A percentile compares a stretch with the other conserved stretches of the same genome.
phyloP scores from a whole-genome alignment of 768 basidiomycete species.

The Mycena latifolia region DNA sequence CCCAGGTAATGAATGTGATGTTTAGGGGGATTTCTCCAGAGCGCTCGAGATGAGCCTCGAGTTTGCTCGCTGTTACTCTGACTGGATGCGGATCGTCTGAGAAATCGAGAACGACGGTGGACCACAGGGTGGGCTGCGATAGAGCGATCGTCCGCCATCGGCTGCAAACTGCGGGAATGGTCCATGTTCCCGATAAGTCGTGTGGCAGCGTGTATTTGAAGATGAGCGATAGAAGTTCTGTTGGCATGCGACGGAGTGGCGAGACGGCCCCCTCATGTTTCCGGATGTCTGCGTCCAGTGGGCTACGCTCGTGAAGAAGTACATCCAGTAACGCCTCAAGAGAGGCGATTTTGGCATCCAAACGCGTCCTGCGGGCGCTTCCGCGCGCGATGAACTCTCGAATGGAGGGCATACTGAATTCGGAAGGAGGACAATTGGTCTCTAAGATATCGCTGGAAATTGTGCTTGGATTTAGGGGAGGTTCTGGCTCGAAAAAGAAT shows the following conservation, averaged over 20 bases:
- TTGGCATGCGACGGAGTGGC: slow-evolving; percentile 10
- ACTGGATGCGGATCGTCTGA: too few species aligned
- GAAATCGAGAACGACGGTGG: too few species aligned
- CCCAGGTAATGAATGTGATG: not conserved
- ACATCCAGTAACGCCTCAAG: not conserved
- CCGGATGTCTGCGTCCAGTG: not conserved
- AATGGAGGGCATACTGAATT: slow-evolving; percentile 5
- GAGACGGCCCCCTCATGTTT: slow-evolving; percentile 18
- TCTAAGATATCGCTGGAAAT: slow-evolving; percentile 2
- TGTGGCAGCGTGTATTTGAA: slow-evolving; percentile 9
- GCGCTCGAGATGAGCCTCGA: too few species aligned
- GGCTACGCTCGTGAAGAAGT: not conserved
- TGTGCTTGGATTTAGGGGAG: too few species aligned
- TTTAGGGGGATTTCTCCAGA: slow-evolving; percentile 4
- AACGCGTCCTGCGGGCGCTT: not conserved
- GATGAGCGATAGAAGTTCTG: slow-evolving; percentile 20
- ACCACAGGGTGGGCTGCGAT: slow-evolving; percentile 11
- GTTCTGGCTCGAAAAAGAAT: too few species aligned
- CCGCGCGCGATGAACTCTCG: slow-evolving; percentile 2
- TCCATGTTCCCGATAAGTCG: slow-evolving; percentile 5
- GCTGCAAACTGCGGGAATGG: slow-evolving; percentile 5
- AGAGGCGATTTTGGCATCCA: not conserved
- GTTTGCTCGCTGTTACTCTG: too few species aligned
- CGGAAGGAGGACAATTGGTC: slow-evolving; percentile 1
- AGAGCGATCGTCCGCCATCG: slow-evolving; percentile 15